These are phyloP conservation scores for Calendula officinalis DNA, from an alignment of 129 eudicot species.

Conservation along the genomic window DNA sequence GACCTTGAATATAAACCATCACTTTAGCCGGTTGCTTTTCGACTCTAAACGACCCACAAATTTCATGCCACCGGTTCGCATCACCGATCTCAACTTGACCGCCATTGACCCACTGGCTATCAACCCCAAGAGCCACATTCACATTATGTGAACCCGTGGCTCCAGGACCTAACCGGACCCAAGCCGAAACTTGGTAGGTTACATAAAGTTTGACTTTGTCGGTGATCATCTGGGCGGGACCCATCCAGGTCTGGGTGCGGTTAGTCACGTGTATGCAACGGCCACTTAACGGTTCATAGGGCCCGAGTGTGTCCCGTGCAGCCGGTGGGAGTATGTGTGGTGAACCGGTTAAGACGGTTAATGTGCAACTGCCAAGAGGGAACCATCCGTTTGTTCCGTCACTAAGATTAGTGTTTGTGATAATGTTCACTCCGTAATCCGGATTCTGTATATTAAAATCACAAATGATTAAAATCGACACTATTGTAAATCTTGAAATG, in stretches of 20 bases:
- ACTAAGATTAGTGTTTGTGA: slow-evolving; percentile 71
- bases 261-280: slow-evolving; percentile 62
- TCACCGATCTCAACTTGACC: slow-evolving; percentile 73
- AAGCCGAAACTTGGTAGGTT: slow-evolving; percentile 89
- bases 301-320: slow-evolving; percentile 70
- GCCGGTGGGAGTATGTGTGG: slow-evolving; percentile 81
- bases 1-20: slow-evolving; percentile 92
- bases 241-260: slow-evolving; percentile 97
- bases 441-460: slow-evolving; percentile 44
- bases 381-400: slow-evolving; percentile 85
- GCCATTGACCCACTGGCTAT: slow-evolving; percentile 89
- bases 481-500: too few species aligned
- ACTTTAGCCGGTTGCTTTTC: slow-evolving; percentile 70
- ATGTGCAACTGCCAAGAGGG: slow-evolving; percentile 74
- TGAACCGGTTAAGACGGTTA: slow-evolving; percentile 56
- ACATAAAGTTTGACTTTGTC: slow-evolving; percentile 67
- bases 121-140: slow-evolving; percentile 78
- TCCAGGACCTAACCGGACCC: slow-evolving; percentile 77
- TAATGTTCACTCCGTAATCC: slow-evolving; percentile 65
- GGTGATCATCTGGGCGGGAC: slow-evolving; percentile 95
- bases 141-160: slow-evolving; percentile 73
- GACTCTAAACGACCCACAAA: slow-evolving; percentile 82
- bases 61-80: slow-evolving; percentile 74
- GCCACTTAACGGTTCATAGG: slow-evolving; percentile 64
- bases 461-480: background rate